Evolutionary conservation across 1,284 basidiomycete species (phyloP).

Genomic region (Porphyrellus sp.): DNA sequence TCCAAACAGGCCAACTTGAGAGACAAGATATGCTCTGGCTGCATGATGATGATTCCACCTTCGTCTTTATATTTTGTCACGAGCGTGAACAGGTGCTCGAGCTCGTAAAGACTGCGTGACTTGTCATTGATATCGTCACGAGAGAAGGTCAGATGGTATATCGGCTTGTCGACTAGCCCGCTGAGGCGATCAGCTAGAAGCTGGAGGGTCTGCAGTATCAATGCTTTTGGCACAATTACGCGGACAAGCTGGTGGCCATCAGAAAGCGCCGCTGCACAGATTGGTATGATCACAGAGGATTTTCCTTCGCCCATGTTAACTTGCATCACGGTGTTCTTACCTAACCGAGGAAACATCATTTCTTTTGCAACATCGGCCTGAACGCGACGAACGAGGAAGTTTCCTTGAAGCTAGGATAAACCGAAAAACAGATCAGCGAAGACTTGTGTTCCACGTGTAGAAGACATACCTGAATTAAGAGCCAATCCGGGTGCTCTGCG

Average conservation of each 20-base stretch:
- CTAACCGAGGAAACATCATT: not conserved
- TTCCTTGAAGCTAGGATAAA: not conserved
- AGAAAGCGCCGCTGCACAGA: not conserved
- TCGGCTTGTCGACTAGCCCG: not conserved
- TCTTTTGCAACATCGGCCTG: not conserved
- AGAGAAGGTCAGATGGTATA: not conserved
- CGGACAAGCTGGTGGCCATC: not conserved
- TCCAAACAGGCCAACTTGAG: not conserved
- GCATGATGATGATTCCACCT: not conserved
- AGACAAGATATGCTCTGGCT: not conserved
- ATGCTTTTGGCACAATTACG: not conserved
- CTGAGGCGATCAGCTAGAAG: not conserved
- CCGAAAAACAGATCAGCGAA: not conserved
- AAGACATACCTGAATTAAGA: not conserved
- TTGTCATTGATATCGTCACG: not conserved
- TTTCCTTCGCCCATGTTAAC: conserved; percentile 1
- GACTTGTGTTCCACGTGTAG: not conserved
- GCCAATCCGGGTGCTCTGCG: not conserved
- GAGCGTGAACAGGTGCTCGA: not conserved
- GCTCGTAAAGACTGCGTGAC: not conserved
- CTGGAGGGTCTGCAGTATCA: not conserved
- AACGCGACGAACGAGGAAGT: not conserved
- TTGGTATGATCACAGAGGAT: conserved; percentile 3
- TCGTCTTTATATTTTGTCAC: not conserved
- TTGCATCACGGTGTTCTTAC: not conserved